Evolutionary conservation across 345 rosid species (phyloP).

Genomic region (Eucalyptus rudis): DNA sequence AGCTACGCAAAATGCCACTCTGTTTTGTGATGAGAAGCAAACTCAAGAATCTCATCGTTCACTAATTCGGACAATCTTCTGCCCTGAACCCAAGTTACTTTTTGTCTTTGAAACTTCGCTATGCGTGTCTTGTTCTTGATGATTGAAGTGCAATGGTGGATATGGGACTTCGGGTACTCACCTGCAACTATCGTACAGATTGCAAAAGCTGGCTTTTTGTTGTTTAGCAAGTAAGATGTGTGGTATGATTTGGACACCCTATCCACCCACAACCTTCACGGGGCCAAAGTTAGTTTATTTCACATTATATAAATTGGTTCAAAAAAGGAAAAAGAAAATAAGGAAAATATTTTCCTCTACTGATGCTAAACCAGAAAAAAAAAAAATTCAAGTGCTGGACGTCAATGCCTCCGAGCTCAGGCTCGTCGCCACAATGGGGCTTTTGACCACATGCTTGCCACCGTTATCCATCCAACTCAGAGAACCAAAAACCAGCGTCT

Average conservation of each 20-base stretch:
- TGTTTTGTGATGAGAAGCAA: neutral
- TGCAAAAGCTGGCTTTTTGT: neutral
- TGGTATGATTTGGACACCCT: neutral
- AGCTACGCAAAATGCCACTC: neutral
- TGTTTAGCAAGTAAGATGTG: neutral
- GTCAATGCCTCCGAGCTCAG: neutral
- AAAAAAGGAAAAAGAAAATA: neutral
- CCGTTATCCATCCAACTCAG: conserved; percentile 32
- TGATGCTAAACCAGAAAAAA: neutral
- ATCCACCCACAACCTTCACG: neutral
- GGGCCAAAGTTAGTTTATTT: neutral
- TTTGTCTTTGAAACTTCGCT: neutral
- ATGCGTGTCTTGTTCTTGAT: neutral
- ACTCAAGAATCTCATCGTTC: neutral
- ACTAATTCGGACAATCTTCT: neutral
- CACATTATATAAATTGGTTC: neutral
- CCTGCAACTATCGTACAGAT: neutral
- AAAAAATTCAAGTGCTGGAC: neutral
- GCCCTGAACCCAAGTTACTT: neutral
- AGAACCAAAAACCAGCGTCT: conserved; percentile 13
- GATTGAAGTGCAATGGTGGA: neutral
- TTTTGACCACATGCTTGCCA: conserved; percentile 22
- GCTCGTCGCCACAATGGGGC: conserved; percentile 31
- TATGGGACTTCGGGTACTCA: neutral
- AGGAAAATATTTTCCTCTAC: neutral